Evolutionary conservation across 164 flowering plant genomes (phyloP).

Genomic region (Cinnamomum micranthum): DNA sequence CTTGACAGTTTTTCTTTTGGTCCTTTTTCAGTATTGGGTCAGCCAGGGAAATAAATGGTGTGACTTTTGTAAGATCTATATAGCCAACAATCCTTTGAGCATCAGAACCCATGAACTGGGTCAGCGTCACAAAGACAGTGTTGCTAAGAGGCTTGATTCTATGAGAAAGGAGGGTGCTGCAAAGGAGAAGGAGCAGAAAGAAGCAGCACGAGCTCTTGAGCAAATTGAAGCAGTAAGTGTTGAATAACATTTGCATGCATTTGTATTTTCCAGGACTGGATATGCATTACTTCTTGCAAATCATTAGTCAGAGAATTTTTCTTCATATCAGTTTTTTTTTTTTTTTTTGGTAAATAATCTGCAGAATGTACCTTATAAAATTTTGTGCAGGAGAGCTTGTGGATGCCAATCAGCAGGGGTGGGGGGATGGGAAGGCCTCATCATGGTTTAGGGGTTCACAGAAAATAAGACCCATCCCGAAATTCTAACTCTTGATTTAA

Average conservation of each 20-base stretch:
- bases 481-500: too few relatives aligned
- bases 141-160: constrained; percentile 57
- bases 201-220: constrained; percentile 63
- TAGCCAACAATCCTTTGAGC: constrained; percentile 81
- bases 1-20: background rate
- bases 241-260: background rate
- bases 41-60: constrained; percentile 99
- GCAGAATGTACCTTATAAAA: too few relatives aligned
- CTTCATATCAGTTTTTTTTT: background rate
- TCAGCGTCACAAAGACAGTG: constrained; percentile 82
- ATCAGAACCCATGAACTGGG: constrained; percentile 95
- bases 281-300: background rate
- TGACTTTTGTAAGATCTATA: constrained; percentile 89
- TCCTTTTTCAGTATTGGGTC: constrained; percentile 73
- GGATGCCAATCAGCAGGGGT: too few relatives aligned
- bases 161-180: constrained; percentile 72
- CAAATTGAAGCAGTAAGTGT: constrained; percentile 90
- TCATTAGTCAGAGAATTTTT: background rate
- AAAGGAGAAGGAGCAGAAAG: constrained; percentile 77
- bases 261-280: background rate
- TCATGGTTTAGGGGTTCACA: too few relatives aligned
- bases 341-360: too few relatives aligned
- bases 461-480: too few relatives aligned
- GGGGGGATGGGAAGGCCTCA: too few relatives aligned
- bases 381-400: too few relatives aligned